phyloP scores from a whole-genome alignment of 73 alveolate genomes.

The Tetrahymena borealis region DNA sequence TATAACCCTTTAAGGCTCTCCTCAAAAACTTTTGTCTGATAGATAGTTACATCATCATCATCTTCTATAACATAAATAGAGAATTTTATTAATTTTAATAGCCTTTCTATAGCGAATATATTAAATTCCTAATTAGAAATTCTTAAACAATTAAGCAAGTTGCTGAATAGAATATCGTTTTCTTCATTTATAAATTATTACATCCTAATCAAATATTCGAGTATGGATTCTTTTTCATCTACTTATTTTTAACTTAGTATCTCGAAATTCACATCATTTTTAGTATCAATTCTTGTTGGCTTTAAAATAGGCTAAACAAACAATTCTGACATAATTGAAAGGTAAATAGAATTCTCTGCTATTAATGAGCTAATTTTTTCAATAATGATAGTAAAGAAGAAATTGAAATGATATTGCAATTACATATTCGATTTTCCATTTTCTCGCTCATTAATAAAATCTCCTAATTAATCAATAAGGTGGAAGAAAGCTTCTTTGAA shows the following conservation, averaged over 20 bases:
- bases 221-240: not conserved
- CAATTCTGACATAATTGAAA: not conserved
- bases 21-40: not conserved
- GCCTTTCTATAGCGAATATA: not conserved
- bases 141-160: not conserved
- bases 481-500: not conserved
- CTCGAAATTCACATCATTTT: not conserved
- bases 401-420: not conserved
- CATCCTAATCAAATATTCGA: not conserved
- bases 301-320: not conserved
- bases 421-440: not conserved
- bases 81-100: not conserved
- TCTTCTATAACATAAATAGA: not conserved
- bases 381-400: not conserved
- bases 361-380: not conserved
- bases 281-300: not conserved
- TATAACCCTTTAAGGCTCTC: not conserved
- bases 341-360: not conserved
- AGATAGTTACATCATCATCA: not conserved
- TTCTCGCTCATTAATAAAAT: not conserved
- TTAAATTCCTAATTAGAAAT: not conserved
- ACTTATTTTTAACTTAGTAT: not conserved
- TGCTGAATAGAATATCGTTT: not conserved
- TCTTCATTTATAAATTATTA: not conserved
- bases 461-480: not conserved